A percentile compares a stretch with the other conserved stretches of the same genome.
These are phyloP conservation scores for Teunomyces funiuensis DNA, from an alignment of 805 yeast genomes.

Conservation along the genomic window DNA sequence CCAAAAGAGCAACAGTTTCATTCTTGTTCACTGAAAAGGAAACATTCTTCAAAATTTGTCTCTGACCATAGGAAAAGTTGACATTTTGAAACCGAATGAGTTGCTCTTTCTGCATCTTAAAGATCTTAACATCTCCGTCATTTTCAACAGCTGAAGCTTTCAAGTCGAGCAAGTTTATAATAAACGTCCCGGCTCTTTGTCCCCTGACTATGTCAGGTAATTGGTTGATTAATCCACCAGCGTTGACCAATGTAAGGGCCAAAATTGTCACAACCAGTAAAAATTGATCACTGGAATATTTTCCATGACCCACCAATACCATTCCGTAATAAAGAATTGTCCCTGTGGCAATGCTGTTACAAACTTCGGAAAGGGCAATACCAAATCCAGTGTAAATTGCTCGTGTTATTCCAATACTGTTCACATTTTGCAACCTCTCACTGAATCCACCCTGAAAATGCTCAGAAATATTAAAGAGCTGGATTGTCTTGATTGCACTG, in stretches of 20 bases:
- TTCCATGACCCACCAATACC: conserved; percentile 57
- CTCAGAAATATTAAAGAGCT: conserved; percentile 50
- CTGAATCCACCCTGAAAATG: conserved; percentile 46
- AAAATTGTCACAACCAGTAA: conserved; percentile 71
- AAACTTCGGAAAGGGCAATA: conserved; percentile 53
- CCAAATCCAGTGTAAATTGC: conserved; percentile 68
- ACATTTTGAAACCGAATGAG: conserved; percentile 46
- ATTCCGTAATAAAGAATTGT: conserved; percentile 79
- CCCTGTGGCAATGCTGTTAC: conserved; percentile 64
- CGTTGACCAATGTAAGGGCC: conserved; percentile 67
- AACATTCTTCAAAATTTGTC: conserved; percentile 40
- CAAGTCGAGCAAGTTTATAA: conserved; percentile 42
- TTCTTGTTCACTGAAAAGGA: conserved; percentile 43
- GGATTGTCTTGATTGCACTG: conserved; percentile 61
- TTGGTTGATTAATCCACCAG: conserved; percentile 57
- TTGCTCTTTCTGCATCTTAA: conserved; percentile 1
- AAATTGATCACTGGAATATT: conserved; percentile 56
- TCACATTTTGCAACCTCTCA: conserved; percentile 27
- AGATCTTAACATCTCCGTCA: conserved; percentile 27
- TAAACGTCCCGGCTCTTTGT: conserved; percentile 61
- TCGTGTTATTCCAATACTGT: conserved; percentile 46
- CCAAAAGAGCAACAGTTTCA: conserved; percentile 67
- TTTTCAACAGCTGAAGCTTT: conserved; percentile 36
- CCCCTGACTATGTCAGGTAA: conserved; percentile 84
- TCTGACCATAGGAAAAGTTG: conserved; percentile 48